Conservation (phyloP, 768 basidiomycete genomes). For the Lactarius vividus region DNA sequence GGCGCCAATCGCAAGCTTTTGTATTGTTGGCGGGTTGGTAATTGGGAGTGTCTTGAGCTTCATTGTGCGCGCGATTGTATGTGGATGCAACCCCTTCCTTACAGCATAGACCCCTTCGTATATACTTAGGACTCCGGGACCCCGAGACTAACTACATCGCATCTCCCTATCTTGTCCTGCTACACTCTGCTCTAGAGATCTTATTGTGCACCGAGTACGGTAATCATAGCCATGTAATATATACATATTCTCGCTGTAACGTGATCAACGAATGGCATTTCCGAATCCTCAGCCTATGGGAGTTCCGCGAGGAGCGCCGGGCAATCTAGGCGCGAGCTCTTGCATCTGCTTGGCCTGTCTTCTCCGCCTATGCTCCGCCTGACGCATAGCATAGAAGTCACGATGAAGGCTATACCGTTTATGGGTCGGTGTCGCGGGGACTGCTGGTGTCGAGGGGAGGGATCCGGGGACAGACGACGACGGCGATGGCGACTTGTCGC, state of each 20-base stretch:
- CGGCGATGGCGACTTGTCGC: slow-evolving; percentile 33
- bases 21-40: slow-evolving; percentile 70
- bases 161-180: background rate
- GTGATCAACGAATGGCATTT: background rate
- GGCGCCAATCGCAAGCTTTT: slow-evolving; percentile 78
- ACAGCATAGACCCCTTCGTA: background rate
- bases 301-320: slow-evolving; percentile 42
- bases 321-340: slow-evolving; percentile 68
- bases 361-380: slow-evolving; percentile 67
- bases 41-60: slow-evolving; percentile 80
- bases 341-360: slow-evolving; percentile 65
- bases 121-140: background rate
- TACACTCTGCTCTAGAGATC: background rate
- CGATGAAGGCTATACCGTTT: slow-evolving; percentile 80
- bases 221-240: background rate
- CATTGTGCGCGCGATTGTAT: slow-evolving; percentile 65
- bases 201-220: background rate
- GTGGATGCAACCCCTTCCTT: slow-evolving; percentile 71
- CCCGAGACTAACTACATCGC: background rate
- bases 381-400: slow-evolving; percentile 77
- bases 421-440: slow-evolving; percentile 48
- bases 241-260: background rate
- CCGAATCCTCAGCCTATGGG: background rate
- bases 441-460: slow-evolving; percentile 26
- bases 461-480: slow-evolving; percentile 36